These are phyloP conservation scores for Alternaria gaisen DNA, from an alignment of 2,329 filamentous ascomycete genomes.

Conservation along the genomic window DNA sequence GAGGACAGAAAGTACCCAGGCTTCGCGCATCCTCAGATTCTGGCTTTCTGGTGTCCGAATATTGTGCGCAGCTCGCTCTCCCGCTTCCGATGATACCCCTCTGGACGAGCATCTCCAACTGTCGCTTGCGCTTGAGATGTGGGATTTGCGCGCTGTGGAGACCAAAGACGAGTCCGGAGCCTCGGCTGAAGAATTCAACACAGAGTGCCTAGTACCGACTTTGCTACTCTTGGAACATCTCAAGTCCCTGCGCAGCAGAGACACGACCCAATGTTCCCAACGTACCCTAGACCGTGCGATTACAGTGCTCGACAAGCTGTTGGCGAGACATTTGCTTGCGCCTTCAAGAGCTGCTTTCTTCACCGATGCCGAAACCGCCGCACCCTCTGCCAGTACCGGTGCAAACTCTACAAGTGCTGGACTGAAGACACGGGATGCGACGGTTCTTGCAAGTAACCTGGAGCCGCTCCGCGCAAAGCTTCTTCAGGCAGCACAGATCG, in stretches of 20 bases:
- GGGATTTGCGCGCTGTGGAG: slow-evolving; percentile 45
- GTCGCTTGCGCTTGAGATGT: slow-evolving; percentile 40
- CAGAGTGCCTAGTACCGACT: slow-evolving; percentile 48
- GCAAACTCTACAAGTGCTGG: slow-evolving; percentile 4
- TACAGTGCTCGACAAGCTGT: slow-evolving; percentile 44
- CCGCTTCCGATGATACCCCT: background rate
- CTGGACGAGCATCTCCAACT: slow-evolving; percentile 30
- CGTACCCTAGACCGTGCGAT: slow-evolving; percentile 19
- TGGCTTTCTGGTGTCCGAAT: slow-evolving; percentile 45
- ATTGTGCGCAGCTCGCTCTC: slow-evolving; percentile 4
- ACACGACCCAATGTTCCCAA: background rate
- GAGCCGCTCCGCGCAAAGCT: slow-evolving; percentile 41
- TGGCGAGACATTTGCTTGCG: slow-evolving; percentile 55
- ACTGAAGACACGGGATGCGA: slow-evolving; percentile 21
- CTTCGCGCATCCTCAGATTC: slow-evolving; percentile 46
- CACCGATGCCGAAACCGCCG: slow-evolving; percentile 18
- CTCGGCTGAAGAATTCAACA: slow-evolving; percentile 49
- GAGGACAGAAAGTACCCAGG: slow-evolving; percentile 46
- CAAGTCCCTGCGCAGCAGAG: slow-evolving; percentile 8
- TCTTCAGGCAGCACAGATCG: slow-evolving; percentile 43
- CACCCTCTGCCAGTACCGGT: slow-evolving; percentile 9
- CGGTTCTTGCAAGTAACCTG: slow-evolving; percentile 31
- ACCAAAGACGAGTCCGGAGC: slow-evolving; percentile 36
- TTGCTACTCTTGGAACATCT: slow-evolving; percentile 38
- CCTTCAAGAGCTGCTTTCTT: slow-evolving; percentile 53